These are phyloP conservation scores for Phanerochaete carnosa DNA, from an alignment of 768 basidiomycete genomes.

Conservation along the genomic window DNA sequence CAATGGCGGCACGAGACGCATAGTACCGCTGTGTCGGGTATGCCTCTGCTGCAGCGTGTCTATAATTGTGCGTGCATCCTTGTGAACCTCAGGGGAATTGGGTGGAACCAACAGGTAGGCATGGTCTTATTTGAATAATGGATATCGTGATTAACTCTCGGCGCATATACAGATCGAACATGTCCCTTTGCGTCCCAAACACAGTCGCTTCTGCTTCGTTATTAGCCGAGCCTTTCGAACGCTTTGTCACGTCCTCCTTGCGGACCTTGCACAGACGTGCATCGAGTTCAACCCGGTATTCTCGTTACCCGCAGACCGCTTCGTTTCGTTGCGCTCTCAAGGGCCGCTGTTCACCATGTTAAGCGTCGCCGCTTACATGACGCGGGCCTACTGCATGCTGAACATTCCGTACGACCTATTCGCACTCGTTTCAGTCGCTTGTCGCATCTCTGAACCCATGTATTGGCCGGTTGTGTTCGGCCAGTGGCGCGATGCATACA, in stretches of 20 bases:
- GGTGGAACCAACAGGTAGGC: constrained; percentile 18
- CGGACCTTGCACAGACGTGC: constrained; percentile 12
- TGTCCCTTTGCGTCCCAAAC: constrained; percentile 7
- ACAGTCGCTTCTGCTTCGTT: constrained; percentile 8
- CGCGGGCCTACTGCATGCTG: constrained; percentile 8
- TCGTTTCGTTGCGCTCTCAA: background rate
- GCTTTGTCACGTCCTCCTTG: background rate
- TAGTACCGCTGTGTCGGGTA: background rate
- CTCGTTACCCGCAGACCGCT: background rate
- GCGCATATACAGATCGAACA: constrained; percentile 7
- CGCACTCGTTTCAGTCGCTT: constrained; percentile 10
- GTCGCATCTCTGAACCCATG: constrained; percentile 5
- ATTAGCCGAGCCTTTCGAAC: background rate
- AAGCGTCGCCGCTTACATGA: constrained; percentile 1
- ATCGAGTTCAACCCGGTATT: constrained; percentile 1
- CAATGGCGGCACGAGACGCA: background rate
- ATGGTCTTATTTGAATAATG: background rate
- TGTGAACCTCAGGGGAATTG: constrained; percentile 14
- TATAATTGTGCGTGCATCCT: constrained; percentile 9
- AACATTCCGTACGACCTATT: constrained; percentile 8
- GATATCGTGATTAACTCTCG: background rate
- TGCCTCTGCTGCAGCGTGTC: constrained; percentile 3
- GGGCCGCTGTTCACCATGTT: constrained; percentile 4
- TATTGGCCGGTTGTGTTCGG: constrained; percentile 19
- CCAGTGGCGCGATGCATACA: constrained; percentile 17